Percentiles rank a stretch among this genome's conserved stretches.
phyloP scores from a whole-genome alignment of 768 basidiomycete species.

The Mycena filopes region DNA sequence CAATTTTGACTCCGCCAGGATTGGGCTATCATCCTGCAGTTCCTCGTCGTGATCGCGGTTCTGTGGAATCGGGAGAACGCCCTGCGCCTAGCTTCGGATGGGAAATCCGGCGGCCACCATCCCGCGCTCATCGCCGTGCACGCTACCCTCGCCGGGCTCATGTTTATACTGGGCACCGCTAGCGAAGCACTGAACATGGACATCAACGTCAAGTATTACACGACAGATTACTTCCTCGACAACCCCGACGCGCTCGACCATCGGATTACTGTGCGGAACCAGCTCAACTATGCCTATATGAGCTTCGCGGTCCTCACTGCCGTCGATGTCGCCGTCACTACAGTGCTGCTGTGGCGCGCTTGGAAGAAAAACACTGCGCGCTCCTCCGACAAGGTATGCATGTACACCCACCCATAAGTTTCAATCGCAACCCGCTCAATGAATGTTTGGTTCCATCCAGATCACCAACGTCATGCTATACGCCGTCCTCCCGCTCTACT shows the following conservation, averaged over 20 bases:
- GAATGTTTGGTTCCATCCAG: too few species aligned
- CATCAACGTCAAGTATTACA: conserved; percentile 14
- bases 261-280: neutral
- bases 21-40: conserved; percentile 25
- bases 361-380: conserved; percentile 10
- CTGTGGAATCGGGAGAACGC: conserved; percentile 24
- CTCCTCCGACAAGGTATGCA: conserved; percentile 26
- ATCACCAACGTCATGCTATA: conserved; percentile 22
- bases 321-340: conserved; percentile 25
- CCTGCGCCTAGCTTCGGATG: conserved; percentile 22
- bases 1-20: too few species aligned
- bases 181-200: conserved; percentile 19
- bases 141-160: conserved; percentile 23
- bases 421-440: too few species aligned
- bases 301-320: conserved; percentile 24
- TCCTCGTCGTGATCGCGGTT: conserved; percentile 24
- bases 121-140: conserved; percentile 21
- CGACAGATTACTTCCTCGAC: neutral
- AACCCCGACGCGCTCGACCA: neutral
- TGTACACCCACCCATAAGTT: too few species aligned
- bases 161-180: conserved; percentile 28
- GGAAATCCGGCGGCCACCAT: conserved; percentile 25
- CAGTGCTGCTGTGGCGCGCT: conserved; percentile 20
- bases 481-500: conserved; percentile 25
- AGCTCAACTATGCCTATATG: conserved; percentile 9